Base-by-base conservation (phyloP, 176 grass and related monocot genomes). In the Areca catechu region DNA sequence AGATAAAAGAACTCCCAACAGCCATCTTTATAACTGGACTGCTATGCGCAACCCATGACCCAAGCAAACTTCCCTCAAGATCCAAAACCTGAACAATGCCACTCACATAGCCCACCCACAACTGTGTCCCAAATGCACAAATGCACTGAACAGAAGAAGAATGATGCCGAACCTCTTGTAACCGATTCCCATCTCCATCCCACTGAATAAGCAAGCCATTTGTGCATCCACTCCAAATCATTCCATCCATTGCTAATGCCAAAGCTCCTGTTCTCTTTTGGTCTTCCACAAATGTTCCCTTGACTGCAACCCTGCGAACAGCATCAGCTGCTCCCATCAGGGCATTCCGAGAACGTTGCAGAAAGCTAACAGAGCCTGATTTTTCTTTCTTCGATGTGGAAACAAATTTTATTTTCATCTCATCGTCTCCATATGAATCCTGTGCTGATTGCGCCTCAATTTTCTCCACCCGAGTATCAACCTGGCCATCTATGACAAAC, bases 281-380 rank as follows among this genome's bases (percentile, higher is more conserved):
- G 69, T 98, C 87, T 80, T 98, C 87, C 15, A 79, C 80, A 67
- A 98, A 98, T 17, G 81, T 78, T 24, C 92, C 77, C 76, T 90
- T 97, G 50, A 82, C 89, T 58, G 92, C 93, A 72, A 77, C 93
- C 5, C 76, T 81, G 37, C 86, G 76, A 55, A 96, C 91, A 5
- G 71, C 91, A 75, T 82, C 91, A 24, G 91, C 91, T 63, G 91
- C 91, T 52, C 86, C 91, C 29, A 96, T 90, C 12, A 96, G 65
- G 64, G 80, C 91, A 76, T 96, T 96, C 54, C 86, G 73, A 74
- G 91, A 96, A 63, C 89, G 89, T 49, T 96, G 86, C 60, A 96
- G 88, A 77, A 96, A 90, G 64, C 86, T 96, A 50, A 89, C 74
- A 57, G 86, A 81, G 19, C 81, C 89, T 49, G 91, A 90, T 58